Evolutionary conservation across 805 yeast species (phyloP), one percentile per base, ranked within the genome.

Genomic region (Yarrowia osloensis): DNA sequence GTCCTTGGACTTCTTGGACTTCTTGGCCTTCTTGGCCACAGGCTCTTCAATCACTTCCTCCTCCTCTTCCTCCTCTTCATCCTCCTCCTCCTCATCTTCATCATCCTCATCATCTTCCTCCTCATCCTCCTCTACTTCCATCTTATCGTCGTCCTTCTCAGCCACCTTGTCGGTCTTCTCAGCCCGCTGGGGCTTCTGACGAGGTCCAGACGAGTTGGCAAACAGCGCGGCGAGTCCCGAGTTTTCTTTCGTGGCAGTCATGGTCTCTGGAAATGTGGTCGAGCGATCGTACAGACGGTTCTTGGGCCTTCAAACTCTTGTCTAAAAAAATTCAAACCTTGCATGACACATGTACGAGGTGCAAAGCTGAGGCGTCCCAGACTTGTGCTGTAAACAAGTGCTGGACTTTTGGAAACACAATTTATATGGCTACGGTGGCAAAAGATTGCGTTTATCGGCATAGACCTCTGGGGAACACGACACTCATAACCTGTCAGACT

Each of bases 1-100:
- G 29, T 78, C 82, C 28, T 73, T 73, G 28, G 26, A 21, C 31
- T 46, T 46, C 47, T 67, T 70, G 71, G 67, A 70, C 69, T 47
- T 66, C 74, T 68, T 73, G 77, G 61, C 73, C 75, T 47, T 74
- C 73, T 31, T 55, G 35, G 52, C 69, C 24, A 70, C 73, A 17
- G 67, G 72, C 11, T 40, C 69, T 35, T 44, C 68, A 3, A 19
- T 7, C 26, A 68, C 69, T 22, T 24, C 46, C 17, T 54, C 62
- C 3, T 22, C 47, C 11, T 35, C 69, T 12, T 17, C 35, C 8
- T 65, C 67, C 7, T 55, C 62, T 1, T 37, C 61, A 3, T 54
- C 61, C 7, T 35, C 44, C n/a, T 66, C 73, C 15, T 67, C 68
- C 12, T 69, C 63, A 17, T 54, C 69, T 12, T 55, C 65, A 6